Base-by-base conservation (phyloP, 1,284 basidiomycete genomes). In the Coriolopsis trogii region DNA sequence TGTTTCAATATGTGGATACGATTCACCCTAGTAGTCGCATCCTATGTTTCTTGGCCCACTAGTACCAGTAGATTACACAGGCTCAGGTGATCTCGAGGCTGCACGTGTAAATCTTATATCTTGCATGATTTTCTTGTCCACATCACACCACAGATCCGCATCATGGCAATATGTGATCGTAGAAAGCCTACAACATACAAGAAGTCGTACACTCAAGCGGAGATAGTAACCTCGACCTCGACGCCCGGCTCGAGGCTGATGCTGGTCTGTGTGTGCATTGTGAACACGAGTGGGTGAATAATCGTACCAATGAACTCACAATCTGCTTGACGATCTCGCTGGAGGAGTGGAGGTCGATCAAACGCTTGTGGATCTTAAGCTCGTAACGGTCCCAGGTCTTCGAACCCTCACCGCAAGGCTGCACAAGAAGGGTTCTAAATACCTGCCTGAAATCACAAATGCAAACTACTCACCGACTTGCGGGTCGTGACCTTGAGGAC, bases 331-430 rank as follows among this genome's bases (percentile, higher is more conserved):
- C 97, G 66, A 98, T 93, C 81, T 99, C 97, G 70, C 92, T 93
- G 59, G 96, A 96, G 55, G 95, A 95, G 82, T 96, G 94, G 62
- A 99, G 82, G 83, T 99, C 97, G 71, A 99, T 99, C 74, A 99
- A 85, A 69, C 97, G 93, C 84, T 99, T 99, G 90, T 99, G 96
- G 65, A 99, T 85, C 82, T 95, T 95, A 80, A 99, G 88, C 81
- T 99, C 96, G 78, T 95, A 99, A 69, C 93, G 89, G 78, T 99
- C 97, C 97, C 97, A 99, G 71, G 97, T 99, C 90, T 99, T 99
- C 70, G 93, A 96, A 84, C 97, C 97, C 80, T 99, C 97, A 95
- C 97, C 97, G 74, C 97, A 97, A 77, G 95, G 91, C 92, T 95
- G 67, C 16, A 38, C 21, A 46, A 12, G 4, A 4, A 25, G 10